Evolutionary conservation across 23 red algal species (phyloP), one percentile per base, ranked within the genome.

Genomic region (Gracilaria gracilis): DNA sequence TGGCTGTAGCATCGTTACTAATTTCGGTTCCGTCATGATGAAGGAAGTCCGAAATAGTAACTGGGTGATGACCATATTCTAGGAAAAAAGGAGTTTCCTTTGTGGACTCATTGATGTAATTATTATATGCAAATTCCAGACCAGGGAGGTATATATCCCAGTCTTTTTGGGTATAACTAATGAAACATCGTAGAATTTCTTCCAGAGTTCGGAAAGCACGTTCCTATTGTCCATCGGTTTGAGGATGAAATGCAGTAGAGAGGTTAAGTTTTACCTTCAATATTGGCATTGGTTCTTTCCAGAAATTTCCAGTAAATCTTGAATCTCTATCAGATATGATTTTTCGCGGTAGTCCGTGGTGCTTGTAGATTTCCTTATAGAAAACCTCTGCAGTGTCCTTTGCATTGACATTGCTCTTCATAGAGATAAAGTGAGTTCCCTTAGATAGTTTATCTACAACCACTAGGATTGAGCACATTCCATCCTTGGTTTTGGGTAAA

Each of bases 201-300:
- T 86, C 61, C 20, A 72, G 11, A 24, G 64, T 75, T 28, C 39
- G 5, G 38, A 86, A 72, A 36, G 82, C 59, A 70, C 58, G 29
- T 74, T 86, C 82, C 24, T 64, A 74, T 74, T 86, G 2, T 53
- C 61, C 82, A 74, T 86, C 82, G 27, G 82, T 86, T 53, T 86
- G 82, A 17, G 58, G 82, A 46, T 86, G 65, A 0, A 86, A 86
- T 55, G 61, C 65, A 14, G 38, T 53, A 42, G 82, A 86, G 20
- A 86, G 32, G 40, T 86, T 72, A 1, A 86, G 64, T 62, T 86
- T 50, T 17, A 73, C 64, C 35, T 74, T 44, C 15, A 73, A 34
- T 25, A 73, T 48, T 12, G 25, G 36, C 82, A 86, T 86, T 9
- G 74, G 2, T 32, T 86, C 54, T 40, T 51, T 74, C 42, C 82